phyloP scores from a whole-genome alignment of 495 filamentous ascomycete species.

The Penicillium cinerascens region DNA sequence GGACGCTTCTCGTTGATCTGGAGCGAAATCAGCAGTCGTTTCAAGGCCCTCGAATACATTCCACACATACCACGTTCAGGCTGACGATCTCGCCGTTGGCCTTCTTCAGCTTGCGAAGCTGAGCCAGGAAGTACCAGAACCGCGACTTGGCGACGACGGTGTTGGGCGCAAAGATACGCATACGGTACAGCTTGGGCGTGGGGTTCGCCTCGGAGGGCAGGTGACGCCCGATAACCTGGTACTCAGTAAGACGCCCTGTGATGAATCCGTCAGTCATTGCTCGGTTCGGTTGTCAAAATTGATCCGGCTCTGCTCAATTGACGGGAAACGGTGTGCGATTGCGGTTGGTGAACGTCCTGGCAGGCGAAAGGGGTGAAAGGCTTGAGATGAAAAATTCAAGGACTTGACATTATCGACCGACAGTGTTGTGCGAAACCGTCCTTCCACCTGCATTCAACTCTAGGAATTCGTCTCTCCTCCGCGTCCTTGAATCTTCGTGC shows the following conservation, averaged over 20 bases:
- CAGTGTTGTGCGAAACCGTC: constrained; percentile 4
- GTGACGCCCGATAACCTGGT: constrained; percentile 99
- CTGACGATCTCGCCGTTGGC: constrained; percentile 97
- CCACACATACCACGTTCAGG: constrained; percentile 80
- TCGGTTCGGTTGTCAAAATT: constrained; percentile 1
- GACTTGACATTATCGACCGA: constrained; percentile 1
- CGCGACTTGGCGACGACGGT: constrained; percentile 96
- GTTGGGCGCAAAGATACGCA: constrained; percentile 99
- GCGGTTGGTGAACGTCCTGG: constrained; percentile 3
- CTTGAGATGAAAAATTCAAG: constrained; percentile 20
- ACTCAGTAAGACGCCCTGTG: constrained; percentile 96
- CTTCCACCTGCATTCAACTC: neutral
- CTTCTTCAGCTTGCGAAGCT: constrained; percentile 99
- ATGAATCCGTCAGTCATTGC: constrained; percentile 33
- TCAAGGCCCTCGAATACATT: neutral
- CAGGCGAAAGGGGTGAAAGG: constrained; percentile 1
- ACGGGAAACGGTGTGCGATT: constrained; percentile 21
- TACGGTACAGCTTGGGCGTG: constrained; percentile 96
- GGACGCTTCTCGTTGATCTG: constrained; percentile 98
- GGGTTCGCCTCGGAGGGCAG: constrained; percentile 93
- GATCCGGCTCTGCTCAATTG: constrained; percentile 12
- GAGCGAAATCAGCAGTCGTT: constrained; percentile 17
- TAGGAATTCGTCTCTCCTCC: neutral
- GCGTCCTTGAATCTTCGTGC: neutral
- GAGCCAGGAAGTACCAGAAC: constrained; percentile 99